A percentile compares a stretch with the other conserved stretches of the same genome.
Conservation (phyloP, 805 yeast genomes). For the Lipomyces chichibuensis region DNA sequence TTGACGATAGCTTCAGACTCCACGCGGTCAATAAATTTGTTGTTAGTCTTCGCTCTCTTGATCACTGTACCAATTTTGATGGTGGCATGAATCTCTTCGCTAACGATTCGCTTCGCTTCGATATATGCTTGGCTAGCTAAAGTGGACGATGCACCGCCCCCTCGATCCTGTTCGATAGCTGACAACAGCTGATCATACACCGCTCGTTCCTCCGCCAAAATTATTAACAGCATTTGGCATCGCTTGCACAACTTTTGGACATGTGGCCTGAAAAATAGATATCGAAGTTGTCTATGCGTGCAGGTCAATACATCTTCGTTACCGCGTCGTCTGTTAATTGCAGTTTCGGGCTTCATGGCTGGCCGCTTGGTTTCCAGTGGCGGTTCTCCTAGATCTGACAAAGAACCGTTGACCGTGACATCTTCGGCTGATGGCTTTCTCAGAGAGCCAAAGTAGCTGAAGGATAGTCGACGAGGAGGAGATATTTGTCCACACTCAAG, state of each 20-base stretch:
- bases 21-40: not conserved
- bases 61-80: not conserved
- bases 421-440: not conserved
- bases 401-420: not conserved
- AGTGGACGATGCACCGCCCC: not conserved
- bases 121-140: not conserved
- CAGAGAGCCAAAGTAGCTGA: not conserved
- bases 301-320: not conserved
- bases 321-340: not conserved
- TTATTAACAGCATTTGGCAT: not conserved
- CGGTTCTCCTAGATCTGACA: not conserved
- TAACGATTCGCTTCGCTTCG: not conserved
- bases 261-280: not conserved
- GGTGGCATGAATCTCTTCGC: not conserved
- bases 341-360: not conserved
- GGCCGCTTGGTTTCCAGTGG: not conserved
- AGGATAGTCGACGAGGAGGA: not conserved
- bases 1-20: not conserved
- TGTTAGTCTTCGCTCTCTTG: not conserved
- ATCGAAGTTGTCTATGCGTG: not conserved
- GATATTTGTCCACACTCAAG: not conserved
- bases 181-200: not conserved
- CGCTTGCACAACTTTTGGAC: not conserved
- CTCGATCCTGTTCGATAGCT: not conserved
- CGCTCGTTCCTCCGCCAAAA: not conserved